phyloP scores from a whole-genome alignment of 2,329 filamentous ascomycete species.

The Diaporthe sp. region DNA sequence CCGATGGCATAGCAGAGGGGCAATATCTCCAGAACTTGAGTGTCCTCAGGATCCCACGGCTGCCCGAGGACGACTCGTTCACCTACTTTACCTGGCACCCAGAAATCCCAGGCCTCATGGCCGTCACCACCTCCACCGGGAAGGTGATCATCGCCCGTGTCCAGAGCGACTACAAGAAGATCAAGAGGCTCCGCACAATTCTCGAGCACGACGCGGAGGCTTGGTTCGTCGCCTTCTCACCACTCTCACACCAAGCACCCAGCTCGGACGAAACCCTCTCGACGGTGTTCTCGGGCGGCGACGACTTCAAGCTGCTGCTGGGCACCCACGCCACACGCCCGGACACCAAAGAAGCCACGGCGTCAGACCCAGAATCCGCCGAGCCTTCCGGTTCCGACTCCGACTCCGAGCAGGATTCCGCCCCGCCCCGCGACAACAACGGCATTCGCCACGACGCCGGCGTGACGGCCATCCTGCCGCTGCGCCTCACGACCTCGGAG shows the following conservation, averaged over 20 bases:
- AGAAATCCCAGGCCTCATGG: slow-evolving; percentile 65
- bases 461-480: slow-evolving; percentile 86
- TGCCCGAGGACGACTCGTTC: slow-evolving; percentile 73
- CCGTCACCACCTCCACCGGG: slow-evolving; percentile 79
- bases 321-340: slow-evolving; percentile 46
- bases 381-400: background rate
- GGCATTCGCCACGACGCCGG: slow-evolving; percentile 77
- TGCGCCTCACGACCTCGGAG: slow-evolving; percentile 60
- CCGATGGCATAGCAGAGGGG: slow-evolving; percentile 41
- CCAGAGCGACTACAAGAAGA: slow-evolving; percentile 56
- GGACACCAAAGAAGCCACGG: slow-evolving; percentile 41
- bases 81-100: slow-evolving; percentile 84
- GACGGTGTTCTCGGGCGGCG: slow-evolving; percentile 78
- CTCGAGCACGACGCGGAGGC: slow-evolving; percentile 72
- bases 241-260: slow-evolving; percentile 43
- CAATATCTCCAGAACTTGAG: slow-evolving; percentile 53
- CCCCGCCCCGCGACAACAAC: background rate
- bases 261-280: slow-evolving; percentile 35
- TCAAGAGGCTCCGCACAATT: slow-evolving; percentile 51
- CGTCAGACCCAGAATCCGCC: background rate
- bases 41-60: slow-evolving; percentile 61
- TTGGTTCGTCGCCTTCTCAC: slow-evolving; percentile 78
- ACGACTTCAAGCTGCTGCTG: slow-evolving; percentile 76
- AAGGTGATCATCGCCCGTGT: slow-evolving; percentile 69
- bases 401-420: background rate